Base-by-base conservation (phyloP, 768 basidiomycete species). In the Leccinum broughii region DNA sequence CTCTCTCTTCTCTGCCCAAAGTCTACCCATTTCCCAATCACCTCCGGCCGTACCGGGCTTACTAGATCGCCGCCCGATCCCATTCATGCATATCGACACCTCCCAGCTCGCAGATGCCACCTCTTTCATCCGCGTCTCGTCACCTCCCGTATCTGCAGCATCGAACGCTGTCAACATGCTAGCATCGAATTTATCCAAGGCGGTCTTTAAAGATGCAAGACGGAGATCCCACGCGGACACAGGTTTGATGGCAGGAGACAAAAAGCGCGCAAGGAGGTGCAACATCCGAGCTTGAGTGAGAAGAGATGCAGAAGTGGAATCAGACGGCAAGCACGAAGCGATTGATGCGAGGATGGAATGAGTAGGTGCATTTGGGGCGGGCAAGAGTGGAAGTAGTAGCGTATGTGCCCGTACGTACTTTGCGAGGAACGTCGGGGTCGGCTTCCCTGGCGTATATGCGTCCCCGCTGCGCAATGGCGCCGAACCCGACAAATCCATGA, bases 1-100 rank as follows among this genome's bases (percentile, higher is more conserved):
- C 72, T 96, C 95, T 50, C 90, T 79, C 77, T 96, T 95, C 76
- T 99, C 95, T 1, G 92, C 88, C 93, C 96, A 99, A 17, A 95
- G 88, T 64, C 93, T 89, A 1, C 92, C 92, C 80, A 97, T 86
- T 74, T 96, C 95, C 92, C 92, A 95, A 59, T 93, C 90, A 11
- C 54, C 61, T 24, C 39, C 51, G 1, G 55, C 6, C 1, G 54
- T 58, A 17, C 62, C 28, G 3, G 54, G 37, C 37, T 58, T 66
- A 11, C 44, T 10, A n/a, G 15, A 13, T 35, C 54, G 59, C 28
- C 55, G 60, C 8, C 58, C 73, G 35, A 67, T 73, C 51, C 78
- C 74, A 57, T 82, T 81, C 57, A 61, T 58, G 50, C 66, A 68
- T 41, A 81, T 74, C 83, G 88, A 90, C 0, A 97, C 85, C 62